Conservation (phyloP, 1,139 yeast genomes). For the Hemisphaericaspora lyxosophila region DNA sequence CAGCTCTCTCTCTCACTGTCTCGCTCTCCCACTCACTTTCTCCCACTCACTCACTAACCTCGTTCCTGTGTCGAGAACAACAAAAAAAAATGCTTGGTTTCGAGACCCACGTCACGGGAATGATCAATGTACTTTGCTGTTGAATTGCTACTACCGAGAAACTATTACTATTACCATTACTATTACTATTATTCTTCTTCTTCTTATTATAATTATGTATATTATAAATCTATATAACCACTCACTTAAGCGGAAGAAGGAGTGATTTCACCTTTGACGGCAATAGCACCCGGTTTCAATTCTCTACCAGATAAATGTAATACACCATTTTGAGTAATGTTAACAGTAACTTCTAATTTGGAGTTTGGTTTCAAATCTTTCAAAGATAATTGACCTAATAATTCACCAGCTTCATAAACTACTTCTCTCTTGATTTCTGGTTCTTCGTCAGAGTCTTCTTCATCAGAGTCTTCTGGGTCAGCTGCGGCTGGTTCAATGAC, state of each 20-base stretch:
- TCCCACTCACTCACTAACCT: too few relatives aligned
- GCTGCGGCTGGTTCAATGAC: slow-evolving; percentile 67
- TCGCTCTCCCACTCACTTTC: not conserved
- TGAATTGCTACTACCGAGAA: too few relatives aligned
- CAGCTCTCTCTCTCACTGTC: not conserved
- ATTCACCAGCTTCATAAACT: slow-evolving; percentile 69
- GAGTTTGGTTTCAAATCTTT: slow-evolving; percentile 69
- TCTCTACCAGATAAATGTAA: slow-evolving; percentile 84
- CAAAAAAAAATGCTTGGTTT: too few relatives aligned
- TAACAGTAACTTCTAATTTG: slow-evolving; percentile 75
- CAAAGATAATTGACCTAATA: slow-evolving; percentile 77
- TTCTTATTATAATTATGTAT: not conserved
- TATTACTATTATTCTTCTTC: not conserved
- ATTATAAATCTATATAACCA: not conserved
- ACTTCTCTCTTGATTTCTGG: slow-evolving; percentile 77
- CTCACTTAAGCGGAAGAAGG: slow-evolving; percentile 8
- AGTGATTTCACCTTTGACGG: slow-evolving; percentile 50
- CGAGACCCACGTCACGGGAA: too few relatives aligned
- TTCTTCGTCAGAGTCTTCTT: slow-evolving; percentile 48
- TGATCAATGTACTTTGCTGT: too few relatives aligned
- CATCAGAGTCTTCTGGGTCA: slow-evolving; percentile 25
- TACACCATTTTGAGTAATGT: slow-evolving; percentile 81
- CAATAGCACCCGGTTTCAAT: slow-evolving; percentile 63
- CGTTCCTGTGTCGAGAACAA: too few relatives aligned
- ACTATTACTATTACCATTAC: not conserved